Evolutionary conservation across 1,139 yeast species (phyloP).

Genomic region (Casaregolazyma lundiana): DNA sequence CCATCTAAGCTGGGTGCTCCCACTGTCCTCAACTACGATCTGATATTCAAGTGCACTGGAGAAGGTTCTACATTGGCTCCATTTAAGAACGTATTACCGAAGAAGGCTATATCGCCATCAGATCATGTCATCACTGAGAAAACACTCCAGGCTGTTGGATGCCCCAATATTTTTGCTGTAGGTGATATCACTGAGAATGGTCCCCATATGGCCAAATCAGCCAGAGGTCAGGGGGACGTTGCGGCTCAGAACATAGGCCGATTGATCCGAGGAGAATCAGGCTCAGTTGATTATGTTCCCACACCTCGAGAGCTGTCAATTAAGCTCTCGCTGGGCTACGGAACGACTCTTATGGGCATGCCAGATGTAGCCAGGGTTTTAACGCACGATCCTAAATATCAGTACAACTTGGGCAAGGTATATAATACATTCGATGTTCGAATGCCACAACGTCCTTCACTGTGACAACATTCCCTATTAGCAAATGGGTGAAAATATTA

Average conservation of each 20-base stretch:
- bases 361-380: background rate
- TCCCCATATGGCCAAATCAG: conserved; percentile 22
- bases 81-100: conserved; percentile 11
- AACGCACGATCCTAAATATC: conserved; percentile 2
- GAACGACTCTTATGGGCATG: background rate
- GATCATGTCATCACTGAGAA: conserved; percentile 15
- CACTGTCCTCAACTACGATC: conserved; percentile 14
- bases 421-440: conserved; percentile 1
- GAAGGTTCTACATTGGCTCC: conserved; percentile 14
- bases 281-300: conserved; percentile 12
- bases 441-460: background rate
- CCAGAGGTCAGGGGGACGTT: conserved; percentile 17
- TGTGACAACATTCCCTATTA: background rate
- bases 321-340: conserved; percentile 18
- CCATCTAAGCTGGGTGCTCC: conserved; percentile 9
- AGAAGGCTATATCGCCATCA: background rate
- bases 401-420: conserved; percentile 3
- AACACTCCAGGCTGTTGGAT: conserved; percentile 18
- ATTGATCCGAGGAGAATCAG: conserved; percentile 5
- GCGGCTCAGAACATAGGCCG: conserved; percentile 16
- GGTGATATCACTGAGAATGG: conserved; percentile 20
- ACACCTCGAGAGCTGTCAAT: conserved; percentile 16
- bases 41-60: conserved; percentile 20
- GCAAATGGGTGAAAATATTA: background rate
- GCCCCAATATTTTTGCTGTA: conserved; percentile 19